Evolutionary conservation across 2,329 filamentous ascomycete genomes (phyloP).

Genomic region (Hypoxylon sp.): DNA sequence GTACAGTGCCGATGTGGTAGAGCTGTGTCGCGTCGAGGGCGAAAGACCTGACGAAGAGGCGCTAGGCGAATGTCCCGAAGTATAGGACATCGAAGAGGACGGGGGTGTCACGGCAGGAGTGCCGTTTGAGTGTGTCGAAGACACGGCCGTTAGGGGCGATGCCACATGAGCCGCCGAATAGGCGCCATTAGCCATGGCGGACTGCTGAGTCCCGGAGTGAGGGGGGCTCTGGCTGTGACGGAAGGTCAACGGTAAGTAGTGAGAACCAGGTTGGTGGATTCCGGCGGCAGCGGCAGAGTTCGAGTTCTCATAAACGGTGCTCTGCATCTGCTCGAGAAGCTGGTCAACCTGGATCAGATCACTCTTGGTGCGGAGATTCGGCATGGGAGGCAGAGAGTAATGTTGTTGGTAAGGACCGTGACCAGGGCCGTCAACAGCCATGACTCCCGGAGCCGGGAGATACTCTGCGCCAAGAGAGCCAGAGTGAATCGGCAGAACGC

Average conservation of each 20-base stretch:
- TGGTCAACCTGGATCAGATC: constrained; percentile 95
- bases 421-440: constrained; percentile 69
- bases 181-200: constrained; percentile 55
- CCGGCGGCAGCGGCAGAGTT: constrained; percentile 84
- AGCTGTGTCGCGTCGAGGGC: constrained; percentile 74
- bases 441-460: constrained; percentile 65
- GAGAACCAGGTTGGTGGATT: constrained; percentile 79
- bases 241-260: constrained; percentile 71
- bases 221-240: constrained; percentile 69
- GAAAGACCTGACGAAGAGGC: constrained; percentile 80
- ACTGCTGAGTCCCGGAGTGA: constrained; percentile 54
- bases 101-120: constrained; percentile 84
- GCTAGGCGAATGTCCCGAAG: constrained; percentile 81
- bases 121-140: constrained; percentile 70
- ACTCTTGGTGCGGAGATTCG: constrained; percentile 90
- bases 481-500: constrained; percentile 74
- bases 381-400: constrained; percentile 90
- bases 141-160: constrained; percentile 71
- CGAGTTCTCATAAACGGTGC: constrained; percentile 94
- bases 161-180: constrained; percentile 71
- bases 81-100: constrained; percentile 82
- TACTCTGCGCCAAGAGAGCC: constrained; percentile 69
- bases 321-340: constrained; percentile 95
- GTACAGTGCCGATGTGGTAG: constrained; percentile 76
- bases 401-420: constrained; percentile 78